Evolutionary conservation across 2,329 filamentous ascomycete genomes (phyloP).

Genomic region (Plectosphaerella cucumerina): DNA sequence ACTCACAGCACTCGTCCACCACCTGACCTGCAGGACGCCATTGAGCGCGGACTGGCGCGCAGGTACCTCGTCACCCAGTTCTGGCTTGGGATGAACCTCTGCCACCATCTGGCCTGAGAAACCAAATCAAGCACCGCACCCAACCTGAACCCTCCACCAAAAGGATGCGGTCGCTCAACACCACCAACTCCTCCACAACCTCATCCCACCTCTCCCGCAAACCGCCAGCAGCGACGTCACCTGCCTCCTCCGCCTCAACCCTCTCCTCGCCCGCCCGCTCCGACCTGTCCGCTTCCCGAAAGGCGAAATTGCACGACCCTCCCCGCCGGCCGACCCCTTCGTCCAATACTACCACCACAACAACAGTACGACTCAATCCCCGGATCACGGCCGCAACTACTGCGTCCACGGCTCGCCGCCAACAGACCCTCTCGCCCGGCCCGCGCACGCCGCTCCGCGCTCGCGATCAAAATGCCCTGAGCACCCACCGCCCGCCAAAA

Average conservation of each 20-base stretch:
- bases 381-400: slow-evolving; percentile 2
- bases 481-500: slow-evolving; percentile 7
- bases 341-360: slow-evolving; percentile 7
- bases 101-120: neutral
- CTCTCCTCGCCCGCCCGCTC: neutral
- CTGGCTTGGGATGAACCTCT: neutral
- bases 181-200: slow-evolving; percentile 2
- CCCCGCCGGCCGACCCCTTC: neutral
- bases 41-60: too few species aligned
- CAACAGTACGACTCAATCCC: slow-evolving; percentile 1
- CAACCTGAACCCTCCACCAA: neutral
- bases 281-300: slow-evolving; percentile 2
- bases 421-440: slow-evolving; percentile 10
- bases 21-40: too few species aligned
- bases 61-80: neutral
- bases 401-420: slow-evolving; percentile 4
- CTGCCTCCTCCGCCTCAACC: neutral
- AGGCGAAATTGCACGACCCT: neutral
- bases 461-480: slow-evolving; percentile 14
- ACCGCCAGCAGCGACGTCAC: neutral
- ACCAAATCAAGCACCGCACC: neutral
- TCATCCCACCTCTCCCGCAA: slow-evolving; percentile 1
- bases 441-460: slow-evolving; percentile 10
- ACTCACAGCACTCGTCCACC: neutral
- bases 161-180: slow-evolving; percentile 3